Conservation (phyloP, 495 filamentous ascomycete genomes). For the Cudoniella acicularis region DNA sequence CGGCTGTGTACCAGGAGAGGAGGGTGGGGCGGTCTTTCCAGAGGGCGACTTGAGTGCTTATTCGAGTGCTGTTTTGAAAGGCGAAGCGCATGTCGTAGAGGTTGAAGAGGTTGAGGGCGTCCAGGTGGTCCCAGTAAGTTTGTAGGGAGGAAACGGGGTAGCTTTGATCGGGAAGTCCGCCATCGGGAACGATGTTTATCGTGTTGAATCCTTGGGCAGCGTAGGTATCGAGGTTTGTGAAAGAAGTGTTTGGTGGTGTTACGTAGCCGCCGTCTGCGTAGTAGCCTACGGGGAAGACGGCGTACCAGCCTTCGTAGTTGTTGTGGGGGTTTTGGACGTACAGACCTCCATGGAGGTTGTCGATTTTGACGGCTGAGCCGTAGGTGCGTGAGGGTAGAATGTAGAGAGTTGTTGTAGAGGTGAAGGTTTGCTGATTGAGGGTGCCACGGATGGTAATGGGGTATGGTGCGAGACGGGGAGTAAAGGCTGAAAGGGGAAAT, state of each 20-base stretch:
- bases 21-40: slow-evolving; percentile 51
- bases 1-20: slow-evolving; percentile 62
- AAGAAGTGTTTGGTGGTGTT: slow-evolving; percentile 36
- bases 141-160: slow-evolving; percentile 36
- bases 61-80: slow-evolving; percentile 53
- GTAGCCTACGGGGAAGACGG: slow-evolving; percentile 61
- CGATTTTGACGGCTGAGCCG: slow-evolving; percentile 60
- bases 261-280: slow-evolving; percentile 57
- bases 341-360: slow-evolving; percentile 56
- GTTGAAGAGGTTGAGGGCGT: slow-evolving; percentile 53
- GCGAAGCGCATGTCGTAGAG: slow-evolving; percentile 63
- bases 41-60: slow-evolving; percentile 47
- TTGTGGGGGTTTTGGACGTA: slow-evolving; percentile 31
- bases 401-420: slow-evolving; percentile 43
- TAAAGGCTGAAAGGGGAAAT: slow-evolving; percentile 44
- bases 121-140: slow-evolving; percentile 50
- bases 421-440: slow-evolving; percentile 26
- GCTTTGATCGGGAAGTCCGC: slow-evolving; percentile 36
- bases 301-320: slow-evolving; percentile 32
- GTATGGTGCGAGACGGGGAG: slow-evolving; percentile 45
- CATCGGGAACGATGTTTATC: slow-evolving; percentile 48
- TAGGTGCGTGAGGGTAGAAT: slow-evolving; percentile 53
- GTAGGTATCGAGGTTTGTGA: slow-evolving; percentile 39
- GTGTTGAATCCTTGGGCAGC: slow-evolving; percentile 45
- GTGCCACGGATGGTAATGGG: slow-evolving; percentile 35